These are phyloP conservation scores for Russula dissimulans DNA, from an alignment of 768 basidiomycete genomes.

Conservation along the genomic window DNA sequence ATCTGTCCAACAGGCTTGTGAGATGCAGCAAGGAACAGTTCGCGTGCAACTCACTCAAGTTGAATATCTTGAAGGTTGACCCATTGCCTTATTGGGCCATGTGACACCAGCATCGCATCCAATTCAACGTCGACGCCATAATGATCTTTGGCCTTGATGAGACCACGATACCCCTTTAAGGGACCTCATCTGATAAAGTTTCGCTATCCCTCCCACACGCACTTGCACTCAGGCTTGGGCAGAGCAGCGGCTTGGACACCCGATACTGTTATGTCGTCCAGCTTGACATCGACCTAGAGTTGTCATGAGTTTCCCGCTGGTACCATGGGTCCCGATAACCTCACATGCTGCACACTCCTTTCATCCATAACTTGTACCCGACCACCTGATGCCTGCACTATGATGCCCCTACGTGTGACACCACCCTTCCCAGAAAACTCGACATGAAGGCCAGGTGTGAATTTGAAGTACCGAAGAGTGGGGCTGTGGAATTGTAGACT, in stretches of 20 bases:
- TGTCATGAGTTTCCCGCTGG: background rate
- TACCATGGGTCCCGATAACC: background rate
- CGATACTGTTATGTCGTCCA: background rate
- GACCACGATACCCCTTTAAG: background rate
- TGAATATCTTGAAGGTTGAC: background rate
- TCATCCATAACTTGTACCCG: background rate
- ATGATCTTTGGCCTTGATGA: background rate
- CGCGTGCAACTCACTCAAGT: background rate
- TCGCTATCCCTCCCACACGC: background rate
- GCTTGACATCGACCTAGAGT: background rate
- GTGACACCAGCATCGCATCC: background rate
- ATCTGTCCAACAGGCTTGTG: no score
- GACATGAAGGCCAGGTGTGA: background rate
- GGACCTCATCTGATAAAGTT: background rate
- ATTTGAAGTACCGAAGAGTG: background rate
- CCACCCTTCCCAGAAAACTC: background rate
- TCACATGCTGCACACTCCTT: background rate
- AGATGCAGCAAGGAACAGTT: background rate
- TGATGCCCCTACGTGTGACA: background rate
- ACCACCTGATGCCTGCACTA: background rate
- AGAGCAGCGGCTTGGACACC: background rate
- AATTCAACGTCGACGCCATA: background rate
- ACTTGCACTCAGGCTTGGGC: background rate
- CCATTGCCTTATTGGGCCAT: background rate
- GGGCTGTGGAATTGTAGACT: no score